A percentile compares a stretch with the other conserved stretches of the same genome.
Conservation (phyloP, 495 filamentous ascomycete genomes). For the Hypoxylon lienhwacheense region DNA sequence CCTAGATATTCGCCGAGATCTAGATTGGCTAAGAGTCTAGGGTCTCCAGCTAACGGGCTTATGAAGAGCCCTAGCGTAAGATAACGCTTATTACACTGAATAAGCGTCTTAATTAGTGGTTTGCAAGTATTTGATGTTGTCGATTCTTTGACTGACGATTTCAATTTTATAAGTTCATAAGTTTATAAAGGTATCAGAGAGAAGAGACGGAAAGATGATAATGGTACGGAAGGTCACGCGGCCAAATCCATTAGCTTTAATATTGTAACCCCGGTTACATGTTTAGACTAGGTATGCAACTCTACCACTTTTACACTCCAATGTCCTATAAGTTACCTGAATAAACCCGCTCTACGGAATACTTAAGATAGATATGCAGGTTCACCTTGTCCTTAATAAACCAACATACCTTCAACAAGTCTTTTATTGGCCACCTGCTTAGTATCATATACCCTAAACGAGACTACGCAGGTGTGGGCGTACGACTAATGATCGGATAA, state of each 20-base stretch:
- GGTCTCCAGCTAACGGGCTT: constrained; percentile 30
- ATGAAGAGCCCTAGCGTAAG: constrained; percentile 32
- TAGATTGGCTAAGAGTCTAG: constrained; percentile 25
- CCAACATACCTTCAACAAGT: constrained; percentile 5
- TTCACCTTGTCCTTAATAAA: constrained; percentile 20
- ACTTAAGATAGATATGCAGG: constrained; percentile 24
- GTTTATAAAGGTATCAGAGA: constrained; percentile 7
- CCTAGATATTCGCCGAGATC: constrained; percentile 30
- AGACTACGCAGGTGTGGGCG: too few species aligned
- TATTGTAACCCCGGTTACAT: constrained; percentile 17
- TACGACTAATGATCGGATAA: too few species aligned
- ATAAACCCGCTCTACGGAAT: too few species aligned
- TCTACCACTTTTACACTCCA: constrained; percentile 12
- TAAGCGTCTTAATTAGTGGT: constrained; percentile 42
- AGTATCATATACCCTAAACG: constrained; percentile 4
- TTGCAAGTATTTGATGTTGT: constrained; percentile 42
- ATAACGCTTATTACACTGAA: constrained; percentile 38
- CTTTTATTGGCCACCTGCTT: constrained; percentile 6
- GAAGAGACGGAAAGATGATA: not conserved
- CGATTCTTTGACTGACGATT: constrained; percentile 55
- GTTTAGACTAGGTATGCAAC: constrained; percentile 19
- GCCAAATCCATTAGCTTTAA: constrained; percentile 21
- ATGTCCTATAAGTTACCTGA: too few species aligned
- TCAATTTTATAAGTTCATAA: constrained; percentile 36
- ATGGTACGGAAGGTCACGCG: constrained; percentile 33